Conservation (phyloP, 2,329 filamentous ascomycete genomes). For the Fusarium chuoi region DNA sequence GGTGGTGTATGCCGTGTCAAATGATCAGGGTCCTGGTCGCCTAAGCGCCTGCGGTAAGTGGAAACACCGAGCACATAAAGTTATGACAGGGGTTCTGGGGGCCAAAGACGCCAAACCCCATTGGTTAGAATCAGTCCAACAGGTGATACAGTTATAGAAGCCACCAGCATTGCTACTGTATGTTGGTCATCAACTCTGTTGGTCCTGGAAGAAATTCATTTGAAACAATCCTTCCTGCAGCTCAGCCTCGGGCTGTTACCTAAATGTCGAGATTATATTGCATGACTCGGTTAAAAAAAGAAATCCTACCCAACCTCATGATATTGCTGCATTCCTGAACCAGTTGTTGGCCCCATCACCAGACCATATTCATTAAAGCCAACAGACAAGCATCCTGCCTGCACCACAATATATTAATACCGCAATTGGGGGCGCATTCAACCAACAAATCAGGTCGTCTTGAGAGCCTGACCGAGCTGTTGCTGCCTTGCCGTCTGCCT, state of each 20-base stretch:
- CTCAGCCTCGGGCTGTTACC: not conserved
- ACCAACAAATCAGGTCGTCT: accelerated
- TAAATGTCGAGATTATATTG: not conserved
- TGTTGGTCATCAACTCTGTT: not conserved
- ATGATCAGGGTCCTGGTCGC: not conserved
- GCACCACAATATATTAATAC: not conserved
- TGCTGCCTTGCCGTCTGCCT: not conserved
- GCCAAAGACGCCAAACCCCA: not conserved
- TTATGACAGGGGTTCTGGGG: not conserved
- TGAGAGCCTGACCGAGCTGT: accelerated
- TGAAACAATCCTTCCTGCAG: not conserved
- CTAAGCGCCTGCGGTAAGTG: not conserved
- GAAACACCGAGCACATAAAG: not conserved
- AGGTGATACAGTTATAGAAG: not conserved
- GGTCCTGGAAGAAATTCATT: not conserved
- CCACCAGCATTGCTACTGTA: not conserved
- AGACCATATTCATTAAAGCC: accelerated
- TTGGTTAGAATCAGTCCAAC: not conserved
- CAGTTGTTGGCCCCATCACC: not conserved
- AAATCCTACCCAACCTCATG: not conserved
- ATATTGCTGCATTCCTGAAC: accelerated
- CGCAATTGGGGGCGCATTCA: not conserved
- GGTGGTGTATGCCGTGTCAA: not conserved
- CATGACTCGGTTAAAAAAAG: not conserved
- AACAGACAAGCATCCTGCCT: not conserved